phyloP scores from a whole-genome alignment of 2,329 filamentous ascomycete species.

The Cylindrodendrum hubeiense region DNA sequence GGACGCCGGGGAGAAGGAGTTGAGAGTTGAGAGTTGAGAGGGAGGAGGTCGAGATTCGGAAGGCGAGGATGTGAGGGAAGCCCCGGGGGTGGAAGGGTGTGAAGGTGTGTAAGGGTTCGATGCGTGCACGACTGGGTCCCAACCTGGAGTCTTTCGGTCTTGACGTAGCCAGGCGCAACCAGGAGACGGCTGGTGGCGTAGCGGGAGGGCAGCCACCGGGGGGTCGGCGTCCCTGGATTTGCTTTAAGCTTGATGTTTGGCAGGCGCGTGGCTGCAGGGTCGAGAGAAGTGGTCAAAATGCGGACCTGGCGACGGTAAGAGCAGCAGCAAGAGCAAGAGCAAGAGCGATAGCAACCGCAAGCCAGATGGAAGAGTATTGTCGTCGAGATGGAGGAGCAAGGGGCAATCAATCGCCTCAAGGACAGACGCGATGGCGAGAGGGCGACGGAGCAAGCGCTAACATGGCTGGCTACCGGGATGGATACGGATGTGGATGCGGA shows the following conservation, averaged over 20 bases:
- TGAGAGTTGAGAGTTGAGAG: background rate
- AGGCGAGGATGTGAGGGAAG: background rate
- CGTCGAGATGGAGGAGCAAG: background rate
- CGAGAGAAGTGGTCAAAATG: background rate
- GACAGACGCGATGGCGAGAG: background rate
- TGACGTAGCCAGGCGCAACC: constrained; percentile 10
- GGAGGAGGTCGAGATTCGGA: background rate
- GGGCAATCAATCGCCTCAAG: constrained; percentile 7
- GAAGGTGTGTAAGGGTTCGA: background rate
- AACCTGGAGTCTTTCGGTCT: constrained; percentile 2
- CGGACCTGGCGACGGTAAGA: background rate
- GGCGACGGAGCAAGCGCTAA: background rate
- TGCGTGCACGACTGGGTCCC: background rate
- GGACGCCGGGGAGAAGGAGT: background rate
- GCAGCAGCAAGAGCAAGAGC: background rate
- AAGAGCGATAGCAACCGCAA: background rate
- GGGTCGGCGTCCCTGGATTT: constrained; percentile 23
- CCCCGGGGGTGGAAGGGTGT: background rate
- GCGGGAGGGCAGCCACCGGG: constrained; percentile 16
- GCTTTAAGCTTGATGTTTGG: constrained; percentile 13
- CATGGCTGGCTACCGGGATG: constrained; percentile 11
- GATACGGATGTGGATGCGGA: constrained; percentile 12
- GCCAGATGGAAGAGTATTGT: background rate
- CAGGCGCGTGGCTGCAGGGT: constrained; percentile 1
- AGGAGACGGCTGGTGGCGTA: constrained; percentile 18